Conservation (phyloP, 164 flowering plant species). For the Liriodendron chinense region DNA sequence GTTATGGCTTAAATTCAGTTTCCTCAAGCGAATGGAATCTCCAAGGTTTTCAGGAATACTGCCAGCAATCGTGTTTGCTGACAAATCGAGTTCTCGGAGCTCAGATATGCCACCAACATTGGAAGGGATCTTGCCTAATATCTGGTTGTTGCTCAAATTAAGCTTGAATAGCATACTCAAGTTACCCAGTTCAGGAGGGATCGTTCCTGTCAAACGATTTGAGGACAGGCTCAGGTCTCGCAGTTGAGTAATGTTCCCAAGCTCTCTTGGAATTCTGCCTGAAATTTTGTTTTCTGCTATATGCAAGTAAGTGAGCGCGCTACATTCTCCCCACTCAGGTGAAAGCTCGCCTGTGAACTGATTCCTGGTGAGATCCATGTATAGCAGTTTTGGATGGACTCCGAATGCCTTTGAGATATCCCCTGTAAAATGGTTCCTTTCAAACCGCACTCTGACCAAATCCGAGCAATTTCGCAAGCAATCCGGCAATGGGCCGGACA, state of each 20-base stretch:
- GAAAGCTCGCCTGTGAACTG: constrained; percentile 19
- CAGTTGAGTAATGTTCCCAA: constrained; percentile 13
- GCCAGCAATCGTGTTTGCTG: constrained; percentile 18
- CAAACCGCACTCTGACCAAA: constrained; percentile 48
- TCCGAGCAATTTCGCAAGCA: constrained; percentile 35
- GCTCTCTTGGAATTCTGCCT: constrained; percentile 21
- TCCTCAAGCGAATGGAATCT: constrained; percentile 14
- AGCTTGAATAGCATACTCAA: constrained; percentile 13
- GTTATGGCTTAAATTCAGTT: constrained; percentile 21
- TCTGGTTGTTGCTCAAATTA: constrained; percentile 25
- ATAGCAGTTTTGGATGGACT: constrained; percentile 20
- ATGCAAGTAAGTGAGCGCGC: constrained; percentile 13
- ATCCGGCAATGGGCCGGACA: constrained; percentile 52
- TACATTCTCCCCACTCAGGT: constrained; percentile 21
- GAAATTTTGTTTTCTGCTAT: constrained; percentile 21
- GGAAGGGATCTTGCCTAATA: constrained; percentile 25
- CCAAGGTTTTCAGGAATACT: constrained; percentile 25
- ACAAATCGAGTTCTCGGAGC: constrained; percentile 21
- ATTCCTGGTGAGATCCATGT: constrained; percentile 23
- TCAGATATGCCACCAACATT: constrained; percentile 13
- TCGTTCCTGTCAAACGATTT: constrained; percentile 18
- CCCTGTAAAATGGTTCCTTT: constrained; percentile 46
- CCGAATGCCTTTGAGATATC: constrained; percentile 38
- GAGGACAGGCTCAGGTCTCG: constrained; percentile 18
- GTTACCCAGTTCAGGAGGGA: constrained; percentile 20